A percentile compares a stretch with the other conserved stretches of the same genome.
Conservation (phyloP, 2,329 filamentous ascomycete genomes). For the Cyphellophora europaea region DNA sequence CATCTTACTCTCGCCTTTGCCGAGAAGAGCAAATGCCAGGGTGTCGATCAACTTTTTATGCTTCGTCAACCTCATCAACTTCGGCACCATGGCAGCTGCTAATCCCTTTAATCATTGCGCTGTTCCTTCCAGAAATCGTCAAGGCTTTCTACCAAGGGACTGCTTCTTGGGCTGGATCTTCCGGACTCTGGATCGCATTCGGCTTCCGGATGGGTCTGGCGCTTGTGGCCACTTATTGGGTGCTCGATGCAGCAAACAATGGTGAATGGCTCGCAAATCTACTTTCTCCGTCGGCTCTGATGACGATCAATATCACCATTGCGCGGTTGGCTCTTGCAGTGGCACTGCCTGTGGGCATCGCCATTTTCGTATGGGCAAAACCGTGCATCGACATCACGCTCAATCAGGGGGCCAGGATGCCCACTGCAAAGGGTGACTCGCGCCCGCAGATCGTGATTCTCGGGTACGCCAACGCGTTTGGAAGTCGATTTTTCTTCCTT, state of each 20-base stretch:
- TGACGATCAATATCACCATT: conserved; percentile 64
- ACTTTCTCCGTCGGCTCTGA: conserved; percentile 53
- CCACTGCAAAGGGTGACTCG: conserved; percentile 12
- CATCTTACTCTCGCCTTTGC: conserved; percentile 84
- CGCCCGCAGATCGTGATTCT: conserved; percentile 62
- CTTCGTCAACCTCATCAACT: conserved; percentile 81
- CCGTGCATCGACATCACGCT: conserved; percentile 68
- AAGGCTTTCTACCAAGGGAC: conserved; percentile 74
- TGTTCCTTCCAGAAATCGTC: conserved; percentile 62
- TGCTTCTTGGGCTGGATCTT: conserved; percentile 77
- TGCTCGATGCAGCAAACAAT: conserved; percentile 80
- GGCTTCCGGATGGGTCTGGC: conserved; percentile 68
- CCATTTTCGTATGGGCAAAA: conserved; percentile 76
- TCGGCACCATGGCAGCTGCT: conserved; percentile 80
- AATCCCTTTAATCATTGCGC: conserved; percentile 61
- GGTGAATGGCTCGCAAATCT: conserved; percentile 62
- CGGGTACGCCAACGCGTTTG: conserved; percentile 89
- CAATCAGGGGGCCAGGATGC: conserved; percentile 7
- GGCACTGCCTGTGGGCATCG: conserved; percentile 72
- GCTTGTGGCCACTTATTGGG: conserved; percentile 74
- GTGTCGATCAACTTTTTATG: conserved; percentile 92
- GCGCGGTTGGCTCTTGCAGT: conserved; percentile 74
- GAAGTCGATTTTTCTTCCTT: conserved; percentile 78
- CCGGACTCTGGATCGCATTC: conserved; percentile 67
- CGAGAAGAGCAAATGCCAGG: conserved; percentile 98